phyloP scores from a whole-genome alignment of 768 basidiomycete genomes.

The Boletus patriciae region DNA sequence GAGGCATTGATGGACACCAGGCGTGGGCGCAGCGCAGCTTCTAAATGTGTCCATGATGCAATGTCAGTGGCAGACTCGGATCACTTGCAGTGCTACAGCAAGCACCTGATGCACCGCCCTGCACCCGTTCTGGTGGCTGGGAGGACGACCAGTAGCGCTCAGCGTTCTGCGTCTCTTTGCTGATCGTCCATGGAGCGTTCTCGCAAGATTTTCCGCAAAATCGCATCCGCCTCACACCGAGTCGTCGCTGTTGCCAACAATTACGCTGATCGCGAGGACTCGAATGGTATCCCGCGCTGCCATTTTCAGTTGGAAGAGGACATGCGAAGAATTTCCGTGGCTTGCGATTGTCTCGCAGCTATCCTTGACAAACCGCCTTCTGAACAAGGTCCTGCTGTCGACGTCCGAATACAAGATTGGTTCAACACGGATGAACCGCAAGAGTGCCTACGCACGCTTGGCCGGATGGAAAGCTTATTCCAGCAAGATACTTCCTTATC shows the following conservation, averaged over 20 bases:
- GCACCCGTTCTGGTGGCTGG: too few relatives aligned
- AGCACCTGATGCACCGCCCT: too few relatives aligned
- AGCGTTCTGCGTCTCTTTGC: too few relatives aligned
- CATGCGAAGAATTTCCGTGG: constrained; percentile 7
- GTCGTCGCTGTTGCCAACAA: not conserved
- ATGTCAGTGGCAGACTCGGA: too few relatives aligned
- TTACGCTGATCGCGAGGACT: constrained; percentile 1
- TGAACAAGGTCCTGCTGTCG: not conserved
- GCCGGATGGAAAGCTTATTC: not conserved
- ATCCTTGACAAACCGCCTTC: not conserved
- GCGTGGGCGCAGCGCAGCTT: too few relatives aligned
- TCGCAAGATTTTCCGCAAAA: not conserved
- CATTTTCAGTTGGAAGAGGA: constrained; percentile 8
- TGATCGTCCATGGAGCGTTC: constrained; percentile 6
- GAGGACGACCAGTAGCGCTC: too few relatives aligned
- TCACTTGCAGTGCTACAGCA: too few relatives aligned
- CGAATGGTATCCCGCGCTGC: not conserved
- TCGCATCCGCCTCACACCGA: not conserved
- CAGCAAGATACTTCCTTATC: not conserved
- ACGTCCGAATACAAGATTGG: constrained; percentile 8
- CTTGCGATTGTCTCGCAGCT: not conserved
- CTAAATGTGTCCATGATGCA: too few relatives aligned
- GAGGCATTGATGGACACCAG: too few relatives aligned
- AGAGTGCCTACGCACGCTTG: not conserved
- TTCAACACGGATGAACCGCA: not conserved